Base-by-base conservation (phyloP, 495 filamentous ascomycete species). In the Ascodesmis nigricans region DNA sequence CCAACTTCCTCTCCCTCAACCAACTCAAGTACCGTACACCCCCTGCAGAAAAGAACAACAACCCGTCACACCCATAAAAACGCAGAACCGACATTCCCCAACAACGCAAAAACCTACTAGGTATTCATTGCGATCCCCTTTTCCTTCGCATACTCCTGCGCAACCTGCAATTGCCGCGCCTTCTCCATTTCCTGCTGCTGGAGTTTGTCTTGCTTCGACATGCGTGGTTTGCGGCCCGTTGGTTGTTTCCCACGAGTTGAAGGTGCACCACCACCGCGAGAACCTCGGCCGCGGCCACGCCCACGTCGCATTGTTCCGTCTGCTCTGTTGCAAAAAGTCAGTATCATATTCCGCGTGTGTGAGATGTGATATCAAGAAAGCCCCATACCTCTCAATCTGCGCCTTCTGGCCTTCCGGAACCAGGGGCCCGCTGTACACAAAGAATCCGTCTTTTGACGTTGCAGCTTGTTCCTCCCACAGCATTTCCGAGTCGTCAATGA, bases 391-490 rank as follows among this genome's bases (percentile, higher is more conserved):
- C 54, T 78, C 79, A 43, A 73, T 71, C 29, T 71, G 69, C n/a
- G 82, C 69, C 58, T 91, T 87, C 57, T 90, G 77, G 4, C 76
- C 78, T 55, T 87, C 80, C 10, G 74, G 75, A 8, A 92, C 64
- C 40, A 92, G 56, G 20, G 82, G 79, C 26, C 82, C 77, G 44
- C 73, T 75, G 53, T 87, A 82, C 14, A 84, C 78, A 46, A 83
- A 84, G 57, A 83, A 87, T 3, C 79, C 76, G 58, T 95, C 90
- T 43, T 82, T 78, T 36, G 78, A 84, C 14, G 82, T 81, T 11
- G 82, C 79, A 14, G 87, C 84, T 52, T 84, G 78, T 54, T 91
- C 79, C 57, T 95, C 81, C 81, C 83, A 97, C 5, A 84, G 66
- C 58, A 92, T 49, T 49, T 97, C 87, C 9, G 79, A 84, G 54